phyloP scores from a whole-genome alignment of 139 green algal species.

The Spirogloea muscicola region DNA sequence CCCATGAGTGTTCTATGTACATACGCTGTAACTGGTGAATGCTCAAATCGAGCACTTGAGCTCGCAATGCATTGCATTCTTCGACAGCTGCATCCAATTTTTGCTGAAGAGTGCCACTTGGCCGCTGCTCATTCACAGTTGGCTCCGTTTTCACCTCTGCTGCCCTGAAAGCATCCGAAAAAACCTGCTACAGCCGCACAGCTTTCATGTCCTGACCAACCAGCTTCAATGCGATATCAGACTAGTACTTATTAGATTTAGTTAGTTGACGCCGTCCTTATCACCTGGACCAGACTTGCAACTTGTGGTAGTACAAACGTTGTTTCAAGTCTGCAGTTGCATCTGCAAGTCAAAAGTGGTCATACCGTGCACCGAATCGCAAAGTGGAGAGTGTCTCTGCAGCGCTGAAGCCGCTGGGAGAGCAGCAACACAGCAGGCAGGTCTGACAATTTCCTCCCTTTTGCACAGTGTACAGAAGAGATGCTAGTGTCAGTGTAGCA shows the following conservation, averaged over 20 bases:
- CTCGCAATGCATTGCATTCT: conserved; percentile 6
- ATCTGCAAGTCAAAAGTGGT: too few species aligned
- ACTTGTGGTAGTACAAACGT: too few species aligned
- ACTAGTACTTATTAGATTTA: too few species aligned
- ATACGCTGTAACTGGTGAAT: too few species aligned
- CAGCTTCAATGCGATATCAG: neutral
- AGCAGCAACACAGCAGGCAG: conserved; percentile 86
- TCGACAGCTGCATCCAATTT: conserved; percentile 3
- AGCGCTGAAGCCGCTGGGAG: conserved; percentile 66
- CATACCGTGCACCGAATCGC: conserved; percentile 30
- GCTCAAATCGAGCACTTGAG: neutral
- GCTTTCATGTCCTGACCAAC: too few species aligned
- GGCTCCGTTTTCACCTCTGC: conserved; percentile 92
- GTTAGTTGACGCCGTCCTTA: too few species aligned
- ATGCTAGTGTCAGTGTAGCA: too few species aligned
- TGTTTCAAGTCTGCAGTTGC: too few species aligned
- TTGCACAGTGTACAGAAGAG: neutral
- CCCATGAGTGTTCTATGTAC: too few species aligned
- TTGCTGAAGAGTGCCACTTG: neutral
- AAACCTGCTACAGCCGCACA: neutral
- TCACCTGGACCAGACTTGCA: too few species aligned
- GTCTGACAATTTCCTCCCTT: conserved; percentile 89
- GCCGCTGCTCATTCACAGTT: conserved; percentile 84
- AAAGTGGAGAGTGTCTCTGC: conserved; percentile 51
- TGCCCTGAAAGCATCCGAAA: conserved; percentile 62